These are phyloP conservation scores for Thielaviopsis populi DNA, from an alignment of 2,329 filamentous ascomycete species.

Conservation along the genomic window DNA sequence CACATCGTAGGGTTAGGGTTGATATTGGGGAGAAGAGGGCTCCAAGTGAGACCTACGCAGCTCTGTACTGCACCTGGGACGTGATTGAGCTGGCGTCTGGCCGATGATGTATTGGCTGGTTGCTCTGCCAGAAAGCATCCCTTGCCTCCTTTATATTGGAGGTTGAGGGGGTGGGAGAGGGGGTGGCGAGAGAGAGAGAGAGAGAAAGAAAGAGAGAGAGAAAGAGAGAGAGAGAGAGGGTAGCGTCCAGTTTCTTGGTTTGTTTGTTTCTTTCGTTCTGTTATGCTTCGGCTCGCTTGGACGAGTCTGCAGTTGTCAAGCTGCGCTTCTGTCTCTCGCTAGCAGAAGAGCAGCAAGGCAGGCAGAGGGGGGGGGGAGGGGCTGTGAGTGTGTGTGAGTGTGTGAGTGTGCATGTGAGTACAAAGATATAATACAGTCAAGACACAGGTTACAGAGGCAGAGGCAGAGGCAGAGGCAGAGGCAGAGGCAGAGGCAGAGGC, in stretches of 20 bases:
- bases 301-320: neutral
- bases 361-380: too few species aligned
- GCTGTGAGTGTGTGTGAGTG: neutral
- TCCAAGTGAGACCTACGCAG: neutral
- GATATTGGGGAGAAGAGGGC: neutral
- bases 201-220: too few species aligned
- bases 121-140: neutral
- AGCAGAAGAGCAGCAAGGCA: neutral
- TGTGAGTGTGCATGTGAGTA: neutral
- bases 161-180: neutral
- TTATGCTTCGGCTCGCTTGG: neutral
- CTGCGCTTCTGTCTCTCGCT: neutral
- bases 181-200: too few species aligned
- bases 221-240: too few species aligned
- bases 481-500: neutral
- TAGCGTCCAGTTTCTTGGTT: neutral
- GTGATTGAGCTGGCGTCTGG: neutral
- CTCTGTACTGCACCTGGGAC: neutral
- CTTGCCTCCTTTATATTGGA: neutral
- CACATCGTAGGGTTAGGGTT: neutral
- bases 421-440: neutral
- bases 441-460: neutral
- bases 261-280: neutral
- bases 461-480: neutral
- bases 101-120: neutral